A percentile compares a stretch with the other conserved stretches of the same genome.
Evolutionary conservation across 2,329 filamentous ascomycete species (phyloP).

Genomic region (Karstenula rhodostoma): DNA sequence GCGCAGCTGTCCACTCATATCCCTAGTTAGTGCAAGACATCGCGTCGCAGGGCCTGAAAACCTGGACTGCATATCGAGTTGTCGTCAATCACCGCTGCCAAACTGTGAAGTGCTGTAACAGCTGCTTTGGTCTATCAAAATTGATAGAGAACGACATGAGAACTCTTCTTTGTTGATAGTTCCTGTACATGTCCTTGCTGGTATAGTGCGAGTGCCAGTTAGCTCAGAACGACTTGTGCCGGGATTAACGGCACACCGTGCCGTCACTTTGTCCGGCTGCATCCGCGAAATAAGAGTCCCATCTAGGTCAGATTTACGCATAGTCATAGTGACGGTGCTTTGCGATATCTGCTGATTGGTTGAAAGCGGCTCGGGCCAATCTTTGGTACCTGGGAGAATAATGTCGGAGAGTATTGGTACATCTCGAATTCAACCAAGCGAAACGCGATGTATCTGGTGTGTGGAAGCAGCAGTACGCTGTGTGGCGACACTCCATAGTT

Average conservation of each 20-base stretch:
- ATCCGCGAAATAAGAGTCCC: constrained; percentile 20
- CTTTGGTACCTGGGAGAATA: constrained; percentile 9
- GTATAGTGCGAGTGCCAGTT: constrained; percentile 24
- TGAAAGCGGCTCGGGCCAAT: constrained; percentile 13
- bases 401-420: constrained; percentile 4
- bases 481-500: constrained; percentile 25
- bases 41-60: constrained; percentile 1
- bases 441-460: not conserved
- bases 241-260: constrained; percentile 29
- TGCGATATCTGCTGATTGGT: constrained; percentile 24
- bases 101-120: constrained; percentile 20
- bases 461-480: constrained; percentile 12
- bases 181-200: constrained; percentile 22
- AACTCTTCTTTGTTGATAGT: constrained; percentile 26
- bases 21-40: not conserved
- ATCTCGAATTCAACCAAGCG: constrained; percentile 5
- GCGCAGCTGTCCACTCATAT: constrained; percentile 20
- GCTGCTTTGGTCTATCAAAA: constrained; percentile 12
- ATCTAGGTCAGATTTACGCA: constrained; percentile 13
- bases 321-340: constrained; percentile 12
- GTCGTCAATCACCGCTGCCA: constrained; percentile 22
- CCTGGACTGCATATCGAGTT: constrained; percentile 17
- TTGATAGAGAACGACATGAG: constrained; percentile 15
- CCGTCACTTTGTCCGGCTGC: constrained; percentile 32
- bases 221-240: constrained; percentile 18